Evolutionary conservation across 2,329 filamentous ascomycete genomes (phyloP).

Genomic region (Fusarium sp.): DNA sequence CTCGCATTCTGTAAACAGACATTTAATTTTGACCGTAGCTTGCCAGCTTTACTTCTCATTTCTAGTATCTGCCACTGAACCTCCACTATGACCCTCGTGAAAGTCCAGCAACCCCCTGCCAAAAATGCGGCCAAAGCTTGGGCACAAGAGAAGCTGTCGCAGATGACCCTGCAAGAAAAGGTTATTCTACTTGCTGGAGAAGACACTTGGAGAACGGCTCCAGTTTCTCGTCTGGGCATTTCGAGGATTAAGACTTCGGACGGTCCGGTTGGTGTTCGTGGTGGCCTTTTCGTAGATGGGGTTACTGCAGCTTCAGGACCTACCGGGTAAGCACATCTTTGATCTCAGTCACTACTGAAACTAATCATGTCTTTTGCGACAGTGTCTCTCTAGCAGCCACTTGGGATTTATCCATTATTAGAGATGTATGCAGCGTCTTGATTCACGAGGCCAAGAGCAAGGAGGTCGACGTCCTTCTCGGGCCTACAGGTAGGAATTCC

Average conservation of each 20-base stretch:
- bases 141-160: slow-evolving; percentile 11
- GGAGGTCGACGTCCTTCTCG: slow-evolving; percentile 28
- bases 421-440: slow-evolving; percentile 20
- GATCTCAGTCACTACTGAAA: rapidly evolving
- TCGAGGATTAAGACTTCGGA: slow-evolving; percentile 34
- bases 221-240: slow-evolving; percentile 6
- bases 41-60: background rate
- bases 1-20: background rate
- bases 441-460: slow-evolving; percentile 35
- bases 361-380: background rate
- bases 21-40: background rate
- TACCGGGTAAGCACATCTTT: slow-evolving; percentile 10
- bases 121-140: slow-evolving; percentile 2
- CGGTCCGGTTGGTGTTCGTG: slow-evolving; percentile 27
- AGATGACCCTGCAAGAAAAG: slow-evolving; percentile 32
- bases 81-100: background rate
- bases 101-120: background rate
- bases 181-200: slow-evolving; percentile 14
- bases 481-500: slow-evolving; percentile 27
- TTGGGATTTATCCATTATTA: slow-evolving; percentile 16
- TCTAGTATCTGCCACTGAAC: background rate
- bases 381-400: slow-evolving; percentile 34
- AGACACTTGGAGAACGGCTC: slow-evolving; percentile 25
- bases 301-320: slow-evolving; percentile 26
- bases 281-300: slow-evolving; percentile 30